Evolutionary conservation across 129 eudicot species (phyloP).

Genomic region (Flaveria linearis): DNA sequence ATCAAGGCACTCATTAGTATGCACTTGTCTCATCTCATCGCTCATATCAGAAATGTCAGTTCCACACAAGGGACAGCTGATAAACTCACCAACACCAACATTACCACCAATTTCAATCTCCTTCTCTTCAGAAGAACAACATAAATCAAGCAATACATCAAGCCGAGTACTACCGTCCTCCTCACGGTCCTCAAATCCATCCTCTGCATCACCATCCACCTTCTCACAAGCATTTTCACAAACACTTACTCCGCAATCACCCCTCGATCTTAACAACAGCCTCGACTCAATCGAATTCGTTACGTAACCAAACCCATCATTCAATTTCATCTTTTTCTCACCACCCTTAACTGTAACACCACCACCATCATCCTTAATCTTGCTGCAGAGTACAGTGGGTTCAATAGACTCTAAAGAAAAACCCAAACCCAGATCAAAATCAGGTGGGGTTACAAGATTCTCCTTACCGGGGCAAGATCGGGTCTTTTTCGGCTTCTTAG

Average conservation of each 20-base stretch:
- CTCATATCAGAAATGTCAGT: constrained; percentile 62
- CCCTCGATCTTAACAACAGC: constrained; percentile 37
- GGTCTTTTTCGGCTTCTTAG: constrained; percentile 49
- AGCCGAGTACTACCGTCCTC: constrained; percentile 50
- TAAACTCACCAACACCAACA: constrained; percentile 27
- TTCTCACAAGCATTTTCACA: constrained; percentile 39
- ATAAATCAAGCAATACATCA: constrained; percentile 71
- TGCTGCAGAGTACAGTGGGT: constrained; percentile 33
- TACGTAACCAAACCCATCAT: constrained; percentile 26
- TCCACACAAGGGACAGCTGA: constrained; percentile 79
- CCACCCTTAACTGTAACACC: not conserved
- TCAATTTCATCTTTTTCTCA: constrained; percentile 21
- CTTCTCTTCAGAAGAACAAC: constrained; percentile 54
- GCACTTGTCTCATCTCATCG: constrained; percentile 58
- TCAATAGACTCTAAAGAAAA: constrained; percentile 42
- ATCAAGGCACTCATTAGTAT: constrained; percentile 89
- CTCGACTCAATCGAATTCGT: constrained; percentile 55
- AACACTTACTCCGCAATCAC: constrained; percentile 27
- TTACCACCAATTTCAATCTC: constrained; percentile 15
- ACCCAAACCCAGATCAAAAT: constrained; percentile 28
- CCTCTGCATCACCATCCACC: constrained; percentile 24
- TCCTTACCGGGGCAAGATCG: constrained; percentile 44
- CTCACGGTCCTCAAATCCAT: constrained; percentile 27
- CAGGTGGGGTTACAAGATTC: constrained; percentile 24
- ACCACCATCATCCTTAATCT: not conserved